Evolutionary conservation across 345 rosid genomes (phyloP).

Genomic region (Durio zibethinus): DNA sequence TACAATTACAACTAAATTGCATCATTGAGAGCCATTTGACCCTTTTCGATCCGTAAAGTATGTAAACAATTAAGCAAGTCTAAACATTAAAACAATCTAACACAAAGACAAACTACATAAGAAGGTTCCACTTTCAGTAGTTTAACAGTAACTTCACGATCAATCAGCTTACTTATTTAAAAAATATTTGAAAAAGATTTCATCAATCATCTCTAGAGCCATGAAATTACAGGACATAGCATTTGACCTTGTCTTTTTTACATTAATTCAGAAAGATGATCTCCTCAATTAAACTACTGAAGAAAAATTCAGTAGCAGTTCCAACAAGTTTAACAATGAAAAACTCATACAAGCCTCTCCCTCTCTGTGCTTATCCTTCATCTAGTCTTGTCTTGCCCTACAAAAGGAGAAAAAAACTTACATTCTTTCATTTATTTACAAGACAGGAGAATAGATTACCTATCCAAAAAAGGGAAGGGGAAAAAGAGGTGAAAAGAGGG

Average conservation of each 20-base stretch:
- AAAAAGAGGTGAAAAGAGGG: background rate
- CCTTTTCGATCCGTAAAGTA: background rate
- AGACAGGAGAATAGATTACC: conserved; percentile 26
- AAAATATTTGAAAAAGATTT: background rate
- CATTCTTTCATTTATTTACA: conserved; percentile 33
- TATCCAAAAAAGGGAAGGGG: background rate
- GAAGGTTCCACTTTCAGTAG: background rate
- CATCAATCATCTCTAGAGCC: conserved; percentile 3
- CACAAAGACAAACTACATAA: background rate
- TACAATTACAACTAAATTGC: background rate
- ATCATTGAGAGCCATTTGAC: background rate
- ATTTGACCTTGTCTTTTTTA: conserved; percentile 13
- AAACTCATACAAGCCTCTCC: conserved; percentile 38
- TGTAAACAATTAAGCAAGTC: background rate
- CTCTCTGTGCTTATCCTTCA: conserved; percentile 57
- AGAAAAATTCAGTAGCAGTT: conserved; percentile 12
- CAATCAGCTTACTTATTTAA: background rate
- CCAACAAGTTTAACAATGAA: conserved; percentile 28
- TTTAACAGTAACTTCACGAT: background rate
- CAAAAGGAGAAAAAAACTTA: conserved; percentile 52
- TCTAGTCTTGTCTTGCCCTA: conserved; percentile 87
- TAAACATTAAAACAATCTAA: background rate
- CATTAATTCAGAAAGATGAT: conserved; percentile 16
- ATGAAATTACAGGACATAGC: background rate
- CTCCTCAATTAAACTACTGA: conserved; percentile 10